Percentiles rank a stretch among this genome's conserved stretches.
phyloP scores from a whole-genome alignment of 2,329 filamentous ascomycete species.

The Blumeria hordei region DNA sequence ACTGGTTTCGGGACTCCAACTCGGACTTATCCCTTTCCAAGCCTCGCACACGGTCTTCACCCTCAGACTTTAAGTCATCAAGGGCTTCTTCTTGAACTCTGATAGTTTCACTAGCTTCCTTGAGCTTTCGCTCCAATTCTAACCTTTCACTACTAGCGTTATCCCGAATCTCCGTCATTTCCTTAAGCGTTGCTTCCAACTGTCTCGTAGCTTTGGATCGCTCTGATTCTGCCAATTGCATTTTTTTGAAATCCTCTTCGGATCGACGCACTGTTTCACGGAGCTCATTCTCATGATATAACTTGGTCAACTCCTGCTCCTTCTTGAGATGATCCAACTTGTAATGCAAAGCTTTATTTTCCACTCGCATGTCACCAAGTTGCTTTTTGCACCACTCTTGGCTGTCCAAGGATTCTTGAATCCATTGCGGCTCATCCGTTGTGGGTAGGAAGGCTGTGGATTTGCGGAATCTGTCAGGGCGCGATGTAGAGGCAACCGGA shows the following conservation, averaged over 20 bases:
- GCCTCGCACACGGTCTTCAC: slow-evolving; percentile 44
- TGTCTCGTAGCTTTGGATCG: slow-evolving; percentile 25
- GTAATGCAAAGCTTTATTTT: slow-evolving; percentile 71
- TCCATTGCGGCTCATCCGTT: slow-evolving; percentile 24
- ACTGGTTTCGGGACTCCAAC: slow-evolving; percentile 32
- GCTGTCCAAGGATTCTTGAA: slow-evolving; percentile 19
- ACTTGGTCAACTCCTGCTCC: slow-evolving; percentile 55
- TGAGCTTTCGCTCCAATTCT: slow-evolving; percentile 41
- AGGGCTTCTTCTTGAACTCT: slow-evolving; percentile 55
- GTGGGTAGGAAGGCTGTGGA: slow-evolving; percentile 17
- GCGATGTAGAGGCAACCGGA: slow-evolving; percentile 3
- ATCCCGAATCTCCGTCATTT: slow-evolving; percentile 28
- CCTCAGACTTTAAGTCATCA: slow-evolving; percentile 39
- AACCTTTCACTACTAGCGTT: slow-evolving; percentile 30
- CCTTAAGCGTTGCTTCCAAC: slow-evolving; percentile 24
- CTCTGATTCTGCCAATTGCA: slow-evolving; percentile 33
- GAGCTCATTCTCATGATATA: slow-evolving; percentile 65
- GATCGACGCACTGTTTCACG: slow-evolving; percentile 56
- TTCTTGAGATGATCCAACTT: slow-evolving; percentile 70
- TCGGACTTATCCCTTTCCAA: slow-evolving; percentile 35
- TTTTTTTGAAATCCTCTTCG: slow-evolving; percentile 60
- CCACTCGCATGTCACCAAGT: slow-evolving; percentile 67
- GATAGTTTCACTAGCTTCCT: slow-evolving; percentile 51
- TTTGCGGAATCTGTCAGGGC: background rate
- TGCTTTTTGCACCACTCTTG: slow-evolving; percentile 8